Evolutionary conservation across 768 basidiomycete species (phyloP), one percentile per base, ranked within the genome.

Genomic region (Tulasnella sp.): DNA sequence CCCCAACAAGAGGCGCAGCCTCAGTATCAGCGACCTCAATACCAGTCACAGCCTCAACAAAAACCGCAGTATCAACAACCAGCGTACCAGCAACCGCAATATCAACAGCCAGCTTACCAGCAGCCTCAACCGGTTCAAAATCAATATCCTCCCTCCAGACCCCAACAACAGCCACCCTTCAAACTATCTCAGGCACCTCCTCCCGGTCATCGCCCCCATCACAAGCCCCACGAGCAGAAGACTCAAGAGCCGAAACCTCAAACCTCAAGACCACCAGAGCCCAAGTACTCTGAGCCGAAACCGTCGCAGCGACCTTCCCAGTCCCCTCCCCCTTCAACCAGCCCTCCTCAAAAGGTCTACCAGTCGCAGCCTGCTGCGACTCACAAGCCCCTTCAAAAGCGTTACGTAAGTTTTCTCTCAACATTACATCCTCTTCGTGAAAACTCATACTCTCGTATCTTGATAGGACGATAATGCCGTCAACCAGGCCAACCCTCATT

Each of bases 401-500:
- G 73, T 34, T 74, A 74, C 54, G 73, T 74, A 67, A 49, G 72
- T 73, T 54, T 8, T 54, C 14, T 3, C 40, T 2, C 29, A 37
- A 22, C 36, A n/a, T 25, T 72, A 11, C 71, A 49, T 39, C 17
- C 31, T 38, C 15, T n/a, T 36, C 36, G 25, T 34, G 38, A 12
- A 71, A 14, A 11, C 34, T 45, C 39, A 39, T 45, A 17, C 39
- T 9, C 34, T 45, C 3, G 2, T 8, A 29, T 19, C 19, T 12
- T 12, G 22, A 17, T 45, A 83, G 82, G 83, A 85, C 77, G 80
- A 81, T 31, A 82, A 85, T 78, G 79, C 82, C 78, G 80, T 83
- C 72, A 93, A 94, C 81, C 89, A 91, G 79, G 86, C 87, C 78
- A 88, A 94, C 80, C 85, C 87, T 17, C 85, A 91, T 78, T 97